Evolutionary conservation across 108 stramenopile species (phyloP), one percentile per base, ranked within the genome.

Genomic region (Nannochloropsis gaditana): DNA sequence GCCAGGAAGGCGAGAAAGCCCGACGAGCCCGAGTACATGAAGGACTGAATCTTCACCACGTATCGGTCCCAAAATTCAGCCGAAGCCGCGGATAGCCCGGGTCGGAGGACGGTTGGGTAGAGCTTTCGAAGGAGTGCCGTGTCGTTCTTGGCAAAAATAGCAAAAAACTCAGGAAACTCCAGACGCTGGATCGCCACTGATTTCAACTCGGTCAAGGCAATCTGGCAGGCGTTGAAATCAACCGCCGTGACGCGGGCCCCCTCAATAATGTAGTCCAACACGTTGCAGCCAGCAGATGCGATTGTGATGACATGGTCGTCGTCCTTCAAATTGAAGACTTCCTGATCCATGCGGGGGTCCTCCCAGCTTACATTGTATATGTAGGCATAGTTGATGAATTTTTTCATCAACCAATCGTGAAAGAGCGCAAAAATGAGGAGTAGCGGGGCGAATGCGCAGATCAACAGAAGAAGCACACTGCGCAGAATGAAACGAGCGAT

Each of bases 351-450:
- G 11, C 90, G 45, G 21, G 90, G 90, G 44, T 90, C 90, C 86
- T 90, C 90, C 90, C 90, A 90, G 81, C 85, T 88, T 15, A 89
- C 85, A 83, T 90, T 90, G 79, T 90, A 90, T 59, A 90, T 90
- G 86, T 89, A 89, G 80, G 82, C 45, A 10, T 50, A 43, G 85
- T 85, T 85, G 43, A 89, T 43, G 31, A 86, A 82, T 17, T 83
- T 45, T 81, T 82, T 85, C 85, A 89, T 86, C n/a, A 89, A 21
- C 21, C 44, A 82, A 85, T 89, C 88, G 82, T 85, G 82, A 31
- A 88, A 42, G 73, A 44, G 44, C 19, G 85, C 87, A n/a, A 73
- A 73, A n/a, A 73, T n/a, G 19, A 73, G 59, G 19, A 73, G 8
- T n/a, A 73, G 59, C 3, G 59, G 59, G 5, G 59, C 59, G 8